A percentile compares a stretch with the other conserved stretches of the same genome.
phyloP scores from a whole-genome alignment of 768 basidiomycete genomes.

The Polyporus arcularius region DNA sequence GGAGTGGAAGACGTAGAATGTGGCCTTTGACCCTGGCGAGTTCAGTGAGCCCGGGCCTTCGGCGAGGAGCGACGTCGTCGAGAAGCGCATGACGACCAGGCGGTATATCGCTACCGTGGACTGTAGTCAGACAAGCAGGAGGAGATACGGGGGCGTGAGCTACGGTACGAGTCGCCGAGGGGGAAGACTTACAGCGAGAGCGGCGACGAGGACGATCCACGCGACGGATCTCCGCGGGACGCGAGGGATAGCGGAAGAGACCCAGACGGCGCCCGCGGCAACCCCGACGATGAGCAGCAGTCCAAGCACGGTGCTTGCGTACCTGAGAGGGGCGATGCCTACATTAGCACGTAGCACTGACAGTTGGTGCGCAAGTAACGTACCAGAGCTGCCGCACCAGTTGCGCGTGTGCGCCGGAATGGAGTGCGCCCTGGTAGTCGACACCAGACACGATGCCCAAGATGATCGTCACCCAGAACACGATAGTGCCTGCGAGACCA shows the following conservation, averaged over 20 bases:
- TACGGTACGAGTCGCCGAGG: not conserved
- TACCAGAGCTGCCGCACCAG: constrained; percentile 12
- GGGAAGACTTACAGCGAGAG: constrained; percentile 13
- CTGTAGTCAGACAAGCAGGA: not conserved
- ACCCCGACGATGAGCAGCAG: not conserved
- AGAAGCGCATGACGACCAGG: constrained; percentile 11
- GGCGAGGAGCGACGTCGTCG: constrained; percentile 16
- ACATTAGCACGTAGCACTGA: not conserved
- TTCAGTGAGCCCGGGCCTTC: constrained; percentile 17
- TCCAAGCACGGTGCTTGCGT: constrained; percentile 5
- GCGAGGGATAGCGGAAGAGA: not conserved
- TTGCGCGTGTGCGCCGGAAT: not conserved
- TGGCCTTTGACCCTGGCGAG: constrained; percentile 4
- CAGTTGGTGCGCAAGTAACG: not conserved
- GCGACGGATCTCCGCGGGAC: not conserved
- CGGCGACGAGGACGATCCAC: not conserved
- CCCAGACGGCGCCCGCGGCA: not conserved
- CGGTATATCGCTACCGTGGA: constrained; percentile 15
- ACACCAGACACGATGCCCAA: constrained; percentile 3
- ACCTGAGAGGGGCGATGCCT: not conserved
- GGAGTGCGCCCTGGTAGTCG: constrained; percentile 3
- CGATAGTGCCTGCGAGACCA: not conserved
- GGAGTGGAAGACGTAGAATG: constrained; percentile 22
- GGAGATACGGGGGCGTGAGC: not conserved
- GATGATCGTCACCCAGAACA: constrained; percentile 5